phyloP scores from a whole-genome alignment of 1,284 basidiomycete species.

The Malassezia japonica region DNA sequence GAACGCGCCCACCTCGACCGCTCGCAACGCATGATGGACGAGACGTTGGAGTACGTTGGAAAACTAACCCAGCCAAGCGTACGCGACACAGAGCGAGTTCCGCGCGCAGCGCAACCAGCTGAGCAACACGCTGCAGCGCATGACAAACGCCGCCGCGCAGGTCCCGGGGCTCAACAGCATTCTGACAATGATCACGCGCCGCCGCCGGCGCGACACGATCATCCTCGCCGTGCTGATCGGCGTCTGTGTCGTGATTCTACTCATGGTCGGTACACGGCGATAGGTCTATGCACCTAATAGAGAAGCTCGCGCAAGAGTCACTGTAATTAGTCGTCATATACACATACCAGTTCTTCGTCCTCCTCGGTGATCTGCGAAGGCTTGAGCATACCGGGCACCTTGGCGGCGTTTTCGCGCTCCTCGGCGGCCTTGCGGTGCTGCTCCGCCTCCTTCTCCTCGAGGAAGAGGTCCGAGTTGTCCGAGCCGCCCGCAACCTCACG shows the following conservation, averaged over 20 bases:
- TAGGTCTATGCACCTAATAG: constrained; percentile 10
- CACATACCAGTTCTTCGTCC: constrained; percentile 25
- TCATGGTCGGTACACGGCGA: constrained; percentile 57
- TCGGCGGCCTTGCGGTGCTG: constrained; percentile 60
- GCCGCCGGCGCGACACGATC: constrained; percentile 77
- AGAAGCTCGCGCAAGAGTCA: constrained; percentile 41
- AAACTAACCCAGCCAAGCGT: constrained; percentile 67
- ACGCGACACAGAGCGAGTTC: constrained; percentile 92
- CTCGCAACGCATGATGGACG: constrained; percentile 88
- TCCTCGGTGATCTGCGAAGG: constrained; percentile 53
- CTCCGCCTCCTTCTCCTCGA: constrained; percentile 92
- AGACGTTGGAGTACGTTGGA: constrained; percentile 63
- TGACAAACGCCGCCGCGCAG: constrained; percentile 60
- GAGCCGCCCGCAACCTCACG: constrained; percentile 53
- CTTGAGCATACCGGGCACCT: constrained; percentile 97
- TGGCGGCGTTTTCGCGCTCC: constrained; percentile 77
- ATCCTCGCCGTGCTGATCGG: constrained; percentile 80
- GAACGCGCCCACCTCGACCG: constrained; percentile 83
- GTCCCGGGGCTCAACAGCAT: constrained; percentile 89
- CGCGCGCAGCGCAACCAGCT: constrained; percentile 69
- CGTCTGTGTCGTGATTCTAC: constrained; percentile 65
- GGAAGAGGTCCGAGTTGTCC: constrained; percentile 72
- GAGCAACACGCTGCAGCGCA: constrained; percentile 67
- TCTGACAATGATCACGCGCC: constrained; percentile 79
- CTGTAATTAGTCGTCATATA: constrained; percentile 64